These are phyloP conservation scores for Rubia occidens DNA, from an alignment of 305 asterid species.

Conservation along the genomic window DNA sequence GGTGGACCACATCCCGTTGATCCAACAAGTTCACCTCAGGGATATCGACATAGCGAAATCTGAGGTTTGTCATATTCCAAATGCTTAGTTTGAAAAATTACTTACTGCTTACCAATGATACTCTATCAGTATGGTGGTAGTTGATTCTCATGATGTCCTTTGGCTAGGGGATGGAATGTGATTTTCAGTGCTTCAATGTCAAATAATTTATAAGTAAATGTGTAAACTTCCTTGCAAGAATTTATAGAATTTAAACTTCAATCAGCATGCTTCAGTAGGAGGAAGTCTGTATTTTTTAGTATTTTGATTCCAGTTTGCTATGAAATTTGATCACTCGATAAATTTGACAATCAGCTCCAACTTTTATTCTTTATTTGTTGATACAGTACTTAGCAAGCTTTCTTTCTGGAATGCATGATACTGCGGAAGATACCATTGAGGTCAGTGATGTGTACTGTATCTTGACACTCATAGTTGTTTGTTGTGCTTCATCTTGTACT, in stretches of 20 bases:
- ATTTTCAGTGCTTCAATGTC: neutral
- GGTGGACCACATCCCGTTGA: conserved; percentile 37
- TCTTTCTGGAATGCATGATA: conserved; percentile 35
- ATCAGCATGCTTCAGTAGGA: neutral
- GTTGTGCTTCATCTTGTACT: conserved; percentile 7
- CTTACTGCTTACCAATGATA: neutral
- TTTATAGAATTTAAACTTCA: neutral
- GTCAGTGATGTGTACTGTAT: conserved; percentile 26
- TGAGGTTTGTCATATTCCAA: conserved; percentile 27
- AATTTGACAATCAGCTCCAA: neutral
- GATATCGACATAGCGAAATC: conserved; percentile 48
- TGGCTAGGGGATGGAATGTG: neutral
- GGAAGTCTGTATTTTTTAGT: neutral
- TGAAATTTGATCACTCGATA: neutral
- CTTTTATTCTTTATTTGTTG: conserved; percentile 8
- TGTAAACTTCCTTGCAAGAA: neutral
- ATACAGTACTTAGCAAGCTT: conserved; percentile 39
- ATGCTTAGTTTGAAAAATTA: neutral
- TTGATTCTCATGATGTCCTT: neutral
- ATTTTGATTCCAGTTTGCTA: neutral
- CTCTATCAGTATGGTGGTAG: neutral
- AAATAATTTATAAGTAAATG: too few relatives aligned
- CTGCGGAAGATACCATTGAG: conserved; percentile 30
- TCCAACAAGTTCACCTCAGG: conserved; percentile 38
- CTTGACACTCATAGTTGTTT: neutral